These are phyloP conservation scores for Rhamnella rubrinervis DNA, from an alignment of 331 rosid genomes.

Conservation along the genomic window DNA sequence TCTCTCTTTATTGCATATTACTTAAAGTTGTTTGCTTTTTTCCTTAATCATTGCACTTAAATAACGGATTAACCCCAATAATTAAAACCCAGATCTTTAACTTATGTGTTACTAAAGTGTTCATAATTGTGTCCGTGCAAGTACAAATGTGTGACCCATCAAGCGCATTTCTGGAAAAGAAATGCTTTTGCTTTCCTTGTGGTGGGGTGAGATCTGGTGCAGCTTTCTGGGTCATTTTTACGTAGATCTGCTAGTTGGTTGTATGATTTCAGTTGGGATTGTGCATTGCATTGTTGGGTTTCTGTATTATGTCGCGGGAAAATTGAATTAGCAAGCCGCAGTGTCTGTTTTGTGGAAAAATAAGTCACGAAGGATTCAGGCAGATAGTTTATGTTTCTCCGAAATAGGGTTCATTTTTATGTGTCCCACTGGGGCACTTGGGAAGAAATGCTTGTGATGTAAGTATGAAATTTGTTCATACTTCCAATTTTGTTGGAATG, in stretches of 20 bases:
- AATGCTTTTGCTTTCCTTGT: not conserved
- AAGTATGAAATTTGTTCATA: no score
- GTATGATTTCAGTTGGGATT: not conserved
- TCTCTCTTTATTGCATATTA: not conserved
- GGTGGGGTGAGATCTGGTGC: slow-evolving; percentile 19
- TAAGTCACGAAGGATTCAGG: not conserved
- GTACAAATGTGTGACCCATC: not conserved
- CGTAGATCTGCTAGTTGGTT: slow-evolving; percentile 8
- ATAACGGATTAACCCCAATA: not conserved
- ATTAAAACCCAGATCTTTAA: slow-evolving; percentile 22
- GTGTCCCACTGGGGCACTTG: no score
- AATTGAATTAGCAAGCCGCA: not conserved
- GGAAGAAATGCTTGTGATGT: no score
- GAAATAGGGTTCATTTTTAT: no score
- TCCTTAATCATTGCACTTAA: not conserved
- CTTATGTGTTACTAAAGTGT: not conserved
- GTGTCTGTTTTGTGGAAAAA: not conserved
- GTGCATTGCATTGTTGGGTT: slow-evolving; percentile 19
- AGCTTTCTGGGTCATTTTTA: slow-evolving; percentile 1
- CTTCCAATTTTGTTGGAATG: no score
- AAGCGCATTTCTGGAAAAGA: not conserved
- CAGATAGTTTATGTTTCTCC: not conserved
- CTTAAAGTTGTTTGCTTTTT: not conserved
- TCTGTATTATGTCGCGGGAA: not conserved
- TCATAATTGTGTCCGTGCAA: not conserved